Conservation (phyloP, 2,329 filamentous ascomycete species). For the Huntiella savannae region DNA sequence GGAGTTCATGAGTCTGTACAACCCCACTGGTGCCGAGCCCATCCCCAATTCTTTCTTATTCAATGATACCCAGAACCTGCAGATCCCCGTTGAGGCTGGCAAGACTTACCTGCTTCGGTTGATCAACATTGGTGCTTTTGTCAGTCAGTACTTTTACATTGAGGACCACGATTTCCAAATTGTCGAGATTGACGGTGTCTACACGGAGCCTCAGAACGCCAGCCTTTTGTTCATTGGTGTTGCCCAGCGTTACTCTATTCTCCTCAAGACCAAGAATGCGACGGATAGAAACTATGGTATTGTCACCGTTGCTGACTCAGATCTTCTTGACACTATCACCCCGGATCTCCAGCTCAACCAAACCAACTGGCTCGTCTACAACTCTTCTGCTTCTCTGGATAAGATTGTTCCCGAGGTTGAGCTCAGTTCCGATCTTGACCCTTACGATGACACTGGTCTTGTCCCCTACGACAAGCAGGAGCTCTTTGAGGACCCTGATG, state of each 20-base stretch:
- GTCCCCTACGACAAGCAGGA: constrained; percentile 33
- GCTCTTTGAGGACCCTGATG: constrained; percentile 29
- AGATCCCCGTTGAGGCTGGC: constrained; percentile 25
- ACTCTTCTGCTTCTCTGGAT: constrained; percentile 14
- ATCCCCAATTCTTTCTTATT: constrained; percentile 33
- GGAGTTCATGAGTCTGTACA: constrained; percentile 26
- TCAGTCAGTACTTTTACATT: constrained; percentile 28
- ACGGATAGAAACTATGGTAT: constrained; percentile 29
- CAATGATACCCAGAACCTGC: constrained; percentile 28
- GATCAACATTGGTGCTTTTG: constrained; percentile 33
- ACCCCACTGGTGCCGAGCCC: constrained; percentile 34
- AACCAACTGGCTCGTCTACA: constrained; percentile 20
- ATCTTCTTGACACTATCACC: constrained; percentile 24
- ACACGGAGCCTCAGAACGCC: constrained; percentile 25
- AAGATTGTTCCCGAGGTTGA: constrained; percentile 13
- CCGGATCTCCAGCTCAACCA: constrained; percentile 28
- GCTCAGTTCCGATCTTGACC: constrained; percentile 28
- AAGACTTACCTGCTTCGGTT: constrained; percentile 35
- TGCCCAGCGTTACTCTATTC: constrained; percentile 29
- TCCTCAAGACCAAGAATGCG: constrained; percentile 27
- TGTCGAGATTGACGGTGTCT: constrained; percentile 31
- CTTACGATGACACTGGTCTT: constrained; percentile 36
- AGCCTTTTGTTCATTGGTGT: constrained; percentile 26
- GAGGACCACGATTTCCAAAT: constrained; percentile 21
- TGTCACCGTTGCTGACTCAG: constrained; percentile 13